Evolutionary conservation across 805 yeast genomes (phyloP), one percentile per base, ranked within the genome.

Genomic region (baker's yeast (Saccharomyces cerevisiae)): DNA sequence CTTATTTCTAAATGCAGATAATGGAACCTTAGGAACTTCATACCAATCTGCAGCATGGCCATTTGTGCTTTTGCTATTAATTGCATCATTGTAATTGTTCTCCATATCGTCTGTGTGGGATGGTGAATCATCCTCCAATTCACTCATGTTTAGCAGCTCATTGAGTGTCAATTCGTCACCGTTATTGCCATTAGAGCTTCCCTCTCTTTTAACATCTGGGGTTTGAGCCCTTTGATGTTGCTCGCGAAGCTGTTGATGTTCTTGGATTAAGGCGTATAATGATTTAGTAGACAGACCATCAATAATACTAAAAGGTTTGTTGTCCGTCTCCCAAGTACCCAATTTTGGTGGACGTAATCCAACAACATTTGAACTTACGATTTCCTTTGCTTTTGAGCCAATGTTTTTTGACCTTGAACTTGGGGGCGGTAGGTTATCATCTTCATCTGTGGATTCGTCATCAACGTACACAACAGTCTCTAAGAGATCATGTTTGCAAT

Each of bases 391-490:
- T 61, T 89, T 87, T 10, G 87, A 79, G 1, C 96, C 95, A 43
- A 81, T 78, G 55, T 72, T 74, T 54, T 77, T 81, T 47, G 79
- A 74, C 17, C 81, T 75, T 2, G 86, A 75, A 31, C 65, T 65
- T 5, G 85, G 82, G 2, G 83, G 83, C 4, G 97, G 97, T 47
- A 92, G 71, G 17, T 84, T 78, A n/a, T 81, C 79, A 65, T 92
- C 98, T 58, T 89, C 97, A 69, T 92, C 99, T 0, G 99, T 94
- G 14, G 96, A 88, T 62, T 91, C 97, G 47, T 94, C 96, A 60
- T 87, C 85, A 53, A 79, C 80, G 58, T 67, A 74, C 10, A 61
- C 60, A 4, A 70, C 70, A 11, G 70, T 63, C 46, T 70, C 72
- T 22, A 61, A 47, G 22, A 66, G 69, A 30, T 73, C 77, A n/a